Evolutionary conservation across 192 early-diverging fungal species (phyloP).

Genomic region (Kickxella alabastrina): DNA sequence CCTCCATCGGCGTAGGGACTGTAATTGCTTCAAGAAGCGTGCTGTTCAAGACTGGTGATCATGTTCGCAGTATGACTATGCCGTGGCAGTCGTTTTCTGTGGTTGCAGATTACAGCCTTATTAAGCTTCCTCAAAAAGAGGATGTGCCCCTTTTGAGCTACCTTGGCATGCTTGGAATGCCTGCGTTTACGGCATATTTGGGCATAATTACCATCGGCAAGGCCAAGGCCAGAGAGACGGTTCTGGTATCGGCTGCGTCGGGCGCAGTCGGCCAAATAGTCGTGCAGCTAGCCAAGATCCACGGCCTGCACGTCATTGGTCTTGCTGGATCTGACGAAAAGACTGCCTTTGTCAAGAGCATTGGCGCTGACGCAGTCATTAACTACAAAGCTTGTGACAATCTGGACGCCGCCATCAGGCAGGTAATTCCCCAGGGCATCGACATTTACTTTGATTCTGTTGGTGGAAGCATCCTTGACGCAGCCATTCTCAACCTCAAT

Average conservation of each 20-base stretch:
- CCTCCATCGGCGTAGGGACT: slow-evolving; percentile 57
- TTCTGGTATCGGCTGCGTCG: slow-evolving; percentile 77
- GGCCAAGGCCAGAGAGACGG: slow-evolving; percentile 77
- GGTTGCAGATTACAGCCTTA: slow-evolving; percentile 16
- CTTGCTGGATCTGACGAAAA: slow-evolving; percentile 83
- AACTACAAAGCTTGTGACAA: slow-evolving; percentile 85
- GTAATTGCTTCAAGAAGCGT: slow-evolving; percentile 64
- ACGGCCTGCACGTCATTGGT: slow-evolving; percentile 80
- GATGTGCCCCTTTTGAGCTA: slow-evolving; percentile 55
- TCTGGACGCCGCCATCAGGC: slow-evolving; percentile 49
- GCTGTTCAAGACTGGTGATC: slow-evolving; percentile 59
- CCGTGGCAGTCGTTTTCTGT: slow-evolving; percentile 61
- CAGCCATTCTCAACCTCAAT: slow-evolving; percentile 64
- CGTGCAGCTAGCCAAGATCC: slow-evolving; percentile 73
- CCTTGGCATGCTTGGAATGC: slow-evolving; percentile 73
- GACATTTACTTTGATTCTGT: slow-evolving; percentile 89
- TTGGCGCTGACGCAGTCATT: slow-evolving; percentile 81
- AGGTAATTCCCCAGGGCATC: slow-evolving; percentile 71
- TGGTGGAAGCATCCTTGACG: slow-evolving; percentile 76
- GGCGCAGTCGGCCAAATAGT: slow-evolving; percentile 80
- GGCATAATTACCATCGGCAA: slow-evolving; percentile 62
- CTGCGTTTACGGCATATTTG: slow-evolving; percentile 73
- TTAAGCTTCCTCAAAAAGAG: slow-evolving; percentile 14
- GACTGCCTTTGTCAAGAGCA: slow-evolving; percentile 60
- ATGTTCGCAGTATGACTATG: slow-evolving; percentile 55